Percentiles rank a stretch among this genome's conserved stretches.
phyloP scores from a whole-genome alignment of 495 filamentous ascomycete genomes.

The Pyrenula massariospora region DNA sequence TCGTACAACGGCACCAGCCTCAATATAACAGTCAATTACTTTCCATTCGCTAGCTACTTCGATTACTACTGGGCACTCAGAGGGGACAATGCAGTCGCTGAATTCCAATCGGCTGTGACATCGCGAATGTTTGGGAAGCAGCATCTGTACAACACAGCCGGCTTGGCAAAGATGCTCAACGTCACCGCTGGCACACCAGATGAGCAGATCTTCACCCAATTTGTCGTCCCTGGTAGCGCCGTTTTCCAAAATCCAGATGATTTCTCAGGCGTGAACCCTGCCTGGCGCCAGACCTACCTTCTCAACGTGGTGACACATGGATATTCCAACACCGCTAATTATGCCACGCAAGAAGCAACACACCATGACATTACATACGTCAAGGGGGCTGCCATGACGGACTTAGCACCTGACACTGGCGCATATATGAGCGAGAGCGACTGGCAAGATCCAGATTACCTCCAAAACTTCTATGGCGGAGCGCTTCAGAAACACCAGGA shows the following conservation, averaged over 20 bases:
- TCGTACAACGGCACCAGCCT: conserved; percentile 16
- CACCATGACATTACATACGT: conserved; percentile 36
- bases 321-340: conserved; percentile 24
- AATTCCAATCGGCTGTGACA: conserved; percentile 13
- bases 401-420: conserved; percentile 18
- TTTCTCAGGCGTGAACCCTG: conserved; percentile 26
- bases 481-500: conserved; percentile 23
- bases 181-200: conserved; percentile 14
- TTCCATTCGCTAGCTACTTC: conserved; percentile 19
- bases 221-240: conserved; percentile 25
- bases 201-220: conserved; percentile 16
- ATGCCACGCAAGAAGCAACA: conserved; percentile 22
- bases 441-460: conserved; percentile 7
- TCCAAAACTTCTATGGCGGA: conserved; percentile 10
- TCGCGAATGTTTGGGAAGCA: conserved; percentile 26
- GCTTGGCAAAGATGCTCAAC: conserved; percentile 15
- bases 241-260: conserved; percentile 14
- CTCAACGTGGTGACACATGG: conserved; percentile 23
- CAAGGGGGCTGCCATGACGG: conserved; percentile 30
- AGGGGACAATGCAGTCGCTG: conserved; percentile 13
- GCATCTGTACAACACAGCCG: conserved; percentile 13
- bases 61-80: conserved; percentile 22
- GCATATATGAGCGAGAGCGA: conserved; percentile 28
- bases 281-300: conserved; percentile 30
- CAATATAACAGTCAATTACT: conserved; percentile 15